phyloP scores from a whole-genome alignment of 495 filamentous ascomycete genomes.

The Tuber borchii region DNA sequence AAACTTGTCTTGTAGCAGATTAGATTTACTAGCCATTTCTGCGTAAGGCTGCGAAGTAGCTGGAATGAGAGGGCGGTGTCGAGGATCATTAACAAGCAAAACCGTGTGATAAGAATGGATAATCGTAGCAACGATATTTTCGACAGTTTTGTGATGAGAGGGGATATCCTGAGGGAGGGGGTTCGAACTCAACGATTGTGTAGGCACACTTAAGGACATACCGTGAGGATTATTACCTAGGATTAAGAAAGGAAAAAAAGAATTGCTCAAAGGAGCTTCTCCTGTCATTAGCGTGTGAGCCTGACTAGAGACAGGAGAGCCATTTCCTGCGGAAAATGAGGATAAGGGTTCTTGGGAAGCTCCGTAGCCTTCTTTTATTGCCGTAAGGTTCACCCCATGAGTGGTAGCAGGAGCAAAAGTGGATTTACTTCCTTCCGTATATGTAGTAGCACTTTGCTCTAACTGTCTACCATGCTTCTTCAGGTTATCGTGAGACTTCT shows the following conservation, averaged over 20 bases:
- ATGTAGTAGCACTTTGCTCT: not conserved
- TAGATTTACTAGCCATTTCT: constrained; percentile 16
- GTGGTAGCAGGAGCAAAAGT: not conserved
- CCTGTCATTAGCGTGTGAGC: not conserved
- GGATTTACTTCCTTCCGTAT: not conserved
- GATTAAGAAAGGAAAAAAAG: not conserved
- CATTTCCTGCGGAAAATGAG: not conserved
- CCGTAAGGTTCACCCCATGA: not conserved
- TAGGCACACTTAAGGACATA: not conserved
- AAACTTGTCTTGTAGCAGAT: constrained; percentile 19
- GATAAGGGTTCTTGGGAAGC: not conserved
- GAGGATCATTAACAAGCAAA: constrained; percentile 6
- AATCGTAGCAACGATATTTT: constrained; percentile 14
- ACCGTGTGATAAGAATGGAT: constrained; percentile 18
- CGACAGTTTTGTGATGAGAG: constrained; percentile 8
- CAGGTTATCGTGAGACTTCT: not conserved
- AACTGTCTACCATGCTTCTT: not conserved
- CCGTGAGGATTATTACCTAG: not conserved
- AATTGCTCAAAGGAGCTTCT: not conserved
- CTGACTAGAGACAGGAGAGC: not conserved
- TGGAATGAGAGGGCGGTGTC: constrained; percentile 1
- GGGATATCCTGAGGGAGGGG: not conserved
- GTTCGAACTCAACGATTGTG: not conserved
- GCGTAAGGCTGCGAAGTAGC: constrained; percentile 11
- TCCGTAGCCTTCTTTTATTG: no score